Conservation (phyloP, 331 rosid genomes). For the Pyracantha coccinea region DNA sequence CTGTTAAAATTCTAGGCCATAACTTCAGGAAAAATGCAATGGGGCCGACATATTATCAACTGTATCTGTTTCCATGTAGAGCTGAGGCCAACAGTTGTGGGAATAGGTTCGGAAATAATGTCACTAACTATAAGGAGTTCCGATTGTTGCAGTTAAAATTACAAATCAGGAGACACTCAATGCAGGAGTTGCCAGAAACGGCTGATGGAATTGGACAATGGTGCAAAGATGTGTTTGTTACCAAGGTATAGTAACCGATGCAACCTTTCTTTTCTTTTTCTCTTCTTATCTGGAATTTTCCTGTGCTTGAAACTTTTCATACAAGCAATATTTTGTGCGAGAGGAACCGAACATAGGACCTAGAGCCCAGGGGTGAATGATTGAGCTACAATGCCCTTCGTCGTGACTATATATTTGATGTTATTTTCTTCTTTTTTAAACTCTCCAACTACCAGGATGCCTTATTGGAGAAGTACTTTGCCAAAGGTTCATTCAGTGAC, state of each 20-base stretch:
- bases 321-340: background rate
- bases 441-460: conserved; percentile 47
- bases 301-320: background rate
- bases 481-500: conserved; percentile 53
- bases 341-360: background rate
- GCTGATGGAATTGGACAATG: conserved; percentile 65
- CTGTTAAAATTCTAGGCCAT: too few relatives aligned
- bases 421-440: background rate
- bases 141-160: conserved; percentile 47
- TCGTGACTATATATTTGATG: background rate
- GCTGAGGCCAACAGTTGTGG: background rate
- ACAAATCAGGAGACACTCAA: conserved; percentile 52
- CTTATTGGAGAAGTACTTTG: conserved; percentile 49
- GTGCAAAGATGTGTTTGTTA: conserved; percentile 66
- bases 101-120: background rate
- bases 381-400: background rate
- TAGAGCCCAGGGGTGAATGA: background rate
- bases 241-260: conserved; percentile 40
- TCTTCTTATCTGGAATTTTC: background rate
- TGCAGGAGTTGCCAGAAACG: conserved; percentile 73
- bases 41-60: too few relatives aligned
- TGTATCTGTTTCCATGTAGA: background rate
- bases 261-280: background rate
- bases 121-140: background rate
- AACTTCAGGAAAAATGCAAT: too few relatives aligned